Conservation (phyloP, 805 yeast genomes). For the Lipomyces mesembrius region DNA sequence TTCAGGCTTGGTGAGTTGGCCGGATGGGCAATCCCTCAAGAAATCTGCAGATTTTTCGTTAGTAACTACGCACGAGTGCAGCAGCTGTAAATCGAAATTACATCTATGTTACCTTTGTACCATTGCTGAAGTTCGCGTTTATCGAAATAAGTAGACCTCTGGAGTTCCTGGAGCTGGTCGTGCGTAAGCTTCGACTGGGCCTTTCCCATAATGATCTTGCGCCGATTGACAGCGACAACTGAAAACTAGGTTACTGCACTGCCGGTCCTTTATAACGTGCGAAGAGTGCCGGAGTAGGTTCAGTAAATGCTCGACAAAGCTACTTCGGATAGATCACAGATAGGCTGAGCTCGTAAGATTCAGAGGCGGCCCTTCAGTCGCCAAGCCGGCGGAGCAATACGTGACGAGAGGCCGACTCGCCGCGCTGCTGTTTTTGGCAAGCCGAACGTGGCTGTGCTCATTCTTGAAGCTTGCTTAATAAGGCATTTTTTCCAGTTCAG, state of each 20-base stretch:
- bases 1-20: slow-evolving; percentile 83
- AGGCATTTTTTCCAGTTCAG: neutral
- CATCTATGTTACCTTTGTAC: slow-evolving; percentile 68
- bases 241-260: neutral
- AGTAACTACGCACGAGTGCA: neutral
- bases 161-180: slow-evolving; percentile 83
- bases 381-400: neutral
- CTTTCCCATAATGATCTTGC: slow-evolving; percentile 72
- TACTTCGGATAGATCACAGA: neutral
- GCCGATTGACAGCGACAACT: neutral
- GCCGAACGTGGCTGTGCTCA: neutral
- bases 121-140: slow-evolving; percentile 95
- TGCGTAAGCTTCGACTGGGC: slow-evolving; percentile 89
- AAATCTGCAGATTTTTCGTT: slow-evolving; percentile 54
- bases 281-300: neutral
- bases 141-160: slow-evolving; percentile 87
- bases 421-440: neutral
- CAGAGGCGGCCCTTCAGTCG: neutral
- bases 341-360: neutral
- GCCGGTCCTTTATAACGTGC: neutral
- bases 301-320: neutral
- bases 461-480: neutral
- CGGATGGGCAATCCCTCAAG: slow-evolving; percentile 88
- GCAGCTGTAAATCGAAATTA: neutral
- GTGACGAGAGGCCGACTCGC: neutral